Base-by-base conservation (phyloP, 352 stramenopile species). In the Phytophthora colocasiae region DNA sequence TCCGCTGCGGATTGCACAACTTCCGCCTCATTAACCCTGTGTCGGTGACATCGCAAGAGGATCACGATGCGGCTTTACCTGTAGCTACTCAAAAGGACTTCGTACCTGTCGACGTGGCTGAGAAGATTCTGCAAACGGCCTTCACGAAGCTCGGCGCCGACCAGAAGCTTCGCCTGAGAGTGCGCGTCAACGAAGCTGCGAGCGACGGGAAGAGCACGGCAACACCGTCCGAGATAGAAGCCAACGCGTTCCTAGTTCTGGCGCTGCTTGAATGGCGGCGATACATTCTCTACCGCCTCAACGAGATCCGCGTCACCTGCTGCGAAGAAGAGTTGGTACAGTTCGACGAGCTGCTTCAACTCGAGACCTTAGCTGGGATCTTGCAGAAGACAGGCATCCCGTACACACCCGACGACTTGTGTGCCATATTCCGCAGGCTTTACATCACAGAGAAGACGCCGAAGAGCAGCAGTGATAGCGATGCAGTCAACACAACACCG, bases 221-320 rank as follows among this genome's bases (percentile, higher is more conserved):
- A 2, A 45, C 52, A 26, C 41, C 44, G 4, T 55, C 32, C 0
- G 26, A 60, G 14, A 75, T 92, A 12, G 64, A 83, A 7, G 81
- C 78, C 1, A 74, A 75, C 3, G 41, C 61, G 9, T 92, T 95
- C 29, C 72, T 95, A 0, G 66, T 93, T 3, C 36, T 92, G 1
- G 73, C 77, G 7, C 40, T 93, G 9, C 40, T 77, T 14, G 87
- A 95, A 57, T 95, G 87, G 85, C 78, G 87, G 34, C 74, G 71
- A 2, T 93, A 93, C 54, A 69, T 93, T 12, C 67, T 89, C 17
- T 58, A 81, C n/a, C 78, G 82, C 10, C 80, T 95, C 48, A 85
- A 90, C 57, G 83, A 92, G 31, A 58, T 95, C 2, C 78, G 80
- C 5, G 73, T 90, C 14, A 71, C 81, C 11, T 92, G 82, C 48